Evolutionary conservation across 169 alveolate genomes (phyloP).

Genomic region (Babesia ovis): DNA sequence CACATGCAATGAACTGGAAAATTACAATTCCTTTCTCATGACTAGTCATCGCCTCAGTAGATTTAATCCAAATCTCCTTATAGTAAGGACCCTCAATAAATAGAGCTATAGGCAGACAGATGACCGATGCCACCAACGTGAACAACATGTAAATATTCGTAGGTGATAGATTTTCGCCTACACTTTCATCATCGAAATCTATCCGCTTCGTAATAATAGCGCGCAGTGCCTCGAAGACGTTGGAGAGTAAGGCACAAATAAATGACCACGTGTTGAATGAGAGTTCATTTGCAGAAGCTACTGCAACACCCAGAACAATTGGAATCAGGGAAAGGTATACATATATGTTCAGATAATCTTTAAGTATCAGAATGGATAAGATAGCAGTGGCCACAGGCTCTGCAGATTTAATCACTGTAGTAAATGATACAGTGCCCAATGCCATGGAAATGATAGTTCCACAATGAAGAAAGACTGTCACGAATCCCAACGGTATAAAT

Average conservation of each 20-base stretch:
- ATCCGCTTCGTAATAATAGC: constrained; percentile 68
- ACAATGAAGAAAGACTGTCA: constrained; percentile 77
- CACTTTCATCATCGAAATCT: constrained; percentile 64
- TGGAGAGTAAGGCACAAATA: constrained; percentile 76
- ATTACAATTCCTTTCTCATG: constrained; percentile 14
- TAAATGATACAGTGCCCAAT: constrained; percentile 81
- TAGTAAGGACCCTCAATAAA: constrained; percentile 66
- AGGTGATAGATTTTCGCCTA: constrained; percentile 75
- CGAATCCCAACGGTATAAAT: constrained; percentile 77
- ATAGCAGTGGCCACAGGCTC: constrained; percentile 84
- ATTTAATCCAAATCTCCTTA: constrained; percentile 53
- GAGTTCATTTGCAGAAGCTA: constrained; percentile 79
- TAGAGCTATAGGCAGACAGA: constrained; percentile 73
- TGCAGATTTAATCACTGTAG: constrained; percentile 82
- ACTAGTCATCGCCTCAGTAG: constrained; percentile 53
- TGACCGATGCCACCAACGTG: constrained; percentile 75
- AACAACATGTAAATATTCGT: constrained; percentile 75
- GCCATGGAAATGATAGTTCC: constrained; percentile 84
- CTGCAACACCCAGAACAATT: constrained; percentile 76
- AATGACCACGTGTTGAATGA: constrained; percentile 77
- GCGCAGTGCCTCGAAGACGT: constrained; percentile 77
- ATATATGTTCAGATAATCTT: constrained; percentile 61
- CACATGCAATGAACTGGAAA: constrained; percentile 59
- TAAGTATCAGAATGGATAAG: constrained; percentile 69
- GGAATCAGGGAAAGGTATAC: constrained; percentile 79